Evolutionary conservation across 331 rosid species (phyloP), one percentile per base, ranked within the genome.

Genomic region (Arachis monticola): DNA sequence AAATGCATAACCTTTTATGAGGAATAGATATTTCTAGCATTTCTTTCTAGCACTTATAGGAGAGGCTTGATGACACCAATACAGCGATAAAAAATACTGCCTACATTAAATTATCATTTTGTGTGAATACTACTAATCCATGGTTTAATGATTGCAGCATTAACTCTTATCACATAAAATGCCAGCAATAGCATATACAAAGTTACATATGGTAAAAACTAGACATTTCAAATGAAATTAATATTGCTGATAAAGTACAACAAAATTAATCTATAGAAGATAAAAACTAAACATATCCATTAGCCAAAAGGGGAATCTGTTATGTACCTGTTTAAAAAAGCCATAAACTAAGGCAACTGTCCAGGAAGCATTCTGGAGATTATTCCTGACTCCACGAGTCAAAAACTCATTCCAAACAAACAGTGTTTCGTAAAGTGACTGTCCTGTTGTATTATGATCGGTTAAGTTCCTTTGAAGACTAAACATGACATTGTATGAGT

Each of bases 341-440:
- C 99, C 99, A 73, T 92, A 83, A 56, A 95, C 97, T 72, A 95
- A 83, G 70, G 98, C 98, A 80, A 95, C 97, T 31, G 97, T 95
- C 99, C 99, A 95, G 58, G 88, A 78, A 76, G 96, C 85, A 86
- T 86, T 92, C 76, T 89, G 86, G 83, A 95, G 82, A 77, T 10
- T 78, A 62, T 77, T 86, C 82, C 96, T 86, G 84, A 90, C 86
- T 78, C 88, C 99, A 53, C 89, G 98, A 69, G 98, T 92, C 83
- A 95, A 86, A 82, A 76, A 95, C 86, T 95, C 99, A 38, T 95
- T 95, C 99, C 99, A 95, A 69, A 95, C 99, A 80, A 92, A 95
- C 87, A 90, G 80, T 64, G 96, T 90, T 79, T 92, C 98, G 67
- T 95, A 90, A 62, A 86, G 88, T 51, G 72, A 79, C 40, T 75